phyloP scores from a whole-genome alignment of 768 basidiomycete genomes.

The Grammothele lineata region DNA sequence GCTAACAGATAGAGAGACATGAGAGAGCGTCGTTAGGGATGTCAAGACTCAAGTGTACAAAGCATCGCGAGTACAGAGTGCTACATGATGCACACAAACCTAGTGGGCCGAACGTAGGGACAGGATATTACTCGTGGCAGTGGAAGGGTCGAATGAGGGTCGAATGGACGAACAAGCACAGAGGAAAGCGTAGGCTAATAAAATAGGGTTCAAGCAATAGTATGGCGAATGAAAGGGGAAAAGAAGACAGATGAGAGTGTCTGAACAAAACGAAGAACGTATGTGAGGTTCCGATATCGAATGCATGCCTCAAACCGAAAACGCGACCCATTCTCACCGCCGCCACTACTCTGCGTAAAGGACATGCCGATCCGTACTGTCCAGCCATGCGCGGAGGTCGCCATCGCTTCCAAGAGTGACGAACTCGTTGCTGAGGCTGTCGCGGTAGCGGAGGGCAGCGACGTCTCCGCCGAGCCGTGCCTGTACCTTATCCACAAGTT shows the following conservation, averaged over 20 bases:
- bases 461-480: slow-evolving; percentile 78
- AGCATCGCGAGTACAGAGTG: slow-evolving; percentile 13
- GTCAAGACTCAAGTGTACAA: slow-evolving; percentile 5
- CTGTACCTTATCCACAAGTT: slow-evolving; percentile 90
- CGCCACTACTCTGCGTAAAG: slow-evolving; percentile 67
- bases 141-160: background rate
- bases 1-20: no score
- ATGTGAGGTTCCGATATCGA: slow-evolving; percentile 1
- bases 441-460: slow-evolving; percentile 65
- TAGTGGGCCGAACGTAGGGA: background rate
- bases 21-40: slow-evolving; percentile 6
- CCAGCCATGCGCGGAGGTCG: slow-evolving; percentile 70
- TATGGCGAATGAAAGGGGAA: slow-evolving; percentile 2
- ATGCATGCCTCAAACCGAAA: no score
- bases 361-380: slow-evolving; percentile 76
- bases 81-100: slow-evolving; percentile 11
- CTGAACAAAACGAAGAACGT: slow-evolving; percentile 7
- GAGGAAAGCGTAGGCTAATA: slow-evolving; percentile 20
- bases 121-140: background rate
- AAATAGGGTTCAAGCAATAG: slow-evolving; percentile 16
- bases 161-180: slow-evolving; percentile 9
- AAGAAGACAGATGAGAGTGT: slow-evolving; percentile 4
- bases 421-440: slow-evolving; percentile 65
- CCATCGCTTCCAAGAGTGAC: slow-evolving; percentile 60
- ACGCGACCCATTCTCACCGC: no score